Evolutionary conservation across 305 asterid species (phyloP).

Genomic region (Solanum hybrid): DNA sequence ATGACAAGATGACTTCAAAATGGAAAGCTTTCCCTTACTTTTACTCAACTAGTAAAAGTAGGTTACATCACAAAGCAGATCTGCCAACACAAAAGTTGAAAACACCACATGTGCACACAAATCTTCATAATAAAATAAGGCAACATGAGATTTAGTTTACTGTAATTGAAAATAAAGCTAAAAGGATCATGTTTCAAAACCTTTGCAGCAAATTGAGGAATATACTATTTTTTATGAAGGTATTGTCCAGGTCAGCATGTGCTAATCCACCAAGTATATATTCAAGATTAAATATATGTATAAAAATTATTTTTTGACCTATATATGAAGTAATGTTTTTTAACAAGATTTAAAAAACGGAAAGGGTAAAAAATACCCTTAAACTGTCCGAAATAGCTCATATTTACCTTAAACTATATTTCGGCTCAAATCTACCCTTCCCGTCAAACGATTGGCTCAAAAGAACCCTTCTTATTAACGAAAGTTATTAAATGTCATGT

Average conservation of each 20-base stretch:
- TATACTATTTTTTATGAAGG: not conserved
- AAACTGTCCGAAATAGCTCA: too few species aligned
- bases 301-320: not conserved
- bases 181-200: not conserved
- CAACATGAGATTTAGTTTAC: not conserved
- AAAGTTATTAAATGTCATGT: too few species aligned
- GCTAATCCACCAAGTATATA: not conserved
- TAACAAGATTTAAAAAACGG: too few species aligned
- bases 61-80: conserved; percentile 1
- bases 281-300: not conserved
- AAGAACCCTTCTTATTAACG: too few species aligned
- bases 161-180: not conserved
- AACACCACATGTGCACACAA: not conserved
- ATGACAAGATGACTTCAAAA: not conserved
- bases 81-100: conserved; percentile 5
- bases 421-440: too few species aligned
- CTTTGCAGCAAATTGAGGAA: not conserved
- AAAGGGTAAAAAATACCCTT: too few species aligned
- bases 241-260: not conserved
- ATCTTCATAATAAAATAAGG: not conserved
- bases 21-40: not conserved
- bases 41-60: not conserved
- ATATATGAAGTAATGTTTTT: not conserved
- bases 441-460: too few species aligned
- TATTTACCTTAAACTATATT: too few species aligned